phyloP scores from a whole-genome alignment of 2,329 filamentous ascomycete species.

The Aspergillus ochraceus region DNA sequence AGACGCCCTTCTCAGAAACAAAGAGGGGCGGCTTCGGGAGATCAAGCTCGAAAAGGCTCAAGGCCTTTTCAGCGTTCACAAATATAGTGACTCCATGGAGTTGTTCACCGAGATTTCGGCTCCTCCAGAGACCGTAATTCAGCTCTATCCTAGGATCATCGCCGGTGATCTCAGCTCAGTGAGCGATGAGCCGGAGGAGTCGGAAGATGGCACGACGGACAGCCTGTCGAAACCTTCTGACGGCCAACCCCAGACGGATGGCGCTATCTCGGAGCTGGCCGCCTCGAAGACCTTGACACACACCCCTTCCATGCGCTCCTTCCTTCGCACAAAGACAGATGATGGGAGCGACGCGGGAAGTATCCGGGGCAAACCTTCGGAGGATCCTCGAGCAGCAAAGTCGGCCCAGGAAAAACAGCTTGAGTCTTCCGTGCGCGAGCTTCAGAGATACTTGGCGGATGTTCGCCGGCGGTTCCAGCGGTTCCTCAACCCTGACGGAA shows the following conservation, averaged over 20 bases:
- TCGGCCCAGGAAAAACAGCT: constrained; percentile 74
- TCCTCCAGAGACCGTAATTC: constrained; percentile 83
- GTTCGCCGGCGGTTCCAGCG: constrained; percentile 68
- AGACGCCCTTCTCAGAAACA: constrained; percentile 83
- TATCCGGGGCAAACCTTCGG: constrained; percentile 33
- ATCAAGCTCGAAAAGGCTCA: constrained; percentile 93
- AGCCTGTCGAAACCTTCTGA: constrained; percentile 28
- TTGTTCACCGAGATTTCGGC: constrained; percentile 88
- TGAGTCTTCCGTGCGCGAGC: constrained; percentile 73
- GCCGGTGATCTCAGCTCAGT: constrained; percentile 75
- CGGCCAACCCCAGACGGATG: constrained; percentile 26
- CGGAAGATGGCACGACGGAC: constrained; percentile 29
- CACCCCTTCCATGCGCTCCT: constrained; percentile 40
- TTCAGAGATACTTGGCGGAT: constrained; percentile 86
- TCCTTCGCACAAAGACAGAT: constrained; percentile 37
- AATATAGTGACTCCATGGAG: constrained; percentile 83
- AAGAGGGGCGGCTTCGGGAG: constrained; percentile 75
- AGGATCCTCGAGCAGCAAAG: constrained; percentile 29
- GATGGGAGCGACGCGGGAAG: constrained; percentile 42
- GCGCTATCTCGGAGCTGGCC: constrained; percentile 21
- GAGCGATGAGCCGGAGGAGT: constrained; percentile 48
- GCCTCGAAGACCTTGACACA: constrained; percentile 29
- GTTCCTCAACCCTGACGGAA: constrained; percentile 60
- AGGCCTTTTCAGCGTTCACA: constrained; percentile 74
- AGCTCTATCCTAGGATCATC: constrained; percentile 78